phyloP scores from a whole-genome alignment of 1,139 yeast species.

The Debaryomycetaceae sp. region DNA sequence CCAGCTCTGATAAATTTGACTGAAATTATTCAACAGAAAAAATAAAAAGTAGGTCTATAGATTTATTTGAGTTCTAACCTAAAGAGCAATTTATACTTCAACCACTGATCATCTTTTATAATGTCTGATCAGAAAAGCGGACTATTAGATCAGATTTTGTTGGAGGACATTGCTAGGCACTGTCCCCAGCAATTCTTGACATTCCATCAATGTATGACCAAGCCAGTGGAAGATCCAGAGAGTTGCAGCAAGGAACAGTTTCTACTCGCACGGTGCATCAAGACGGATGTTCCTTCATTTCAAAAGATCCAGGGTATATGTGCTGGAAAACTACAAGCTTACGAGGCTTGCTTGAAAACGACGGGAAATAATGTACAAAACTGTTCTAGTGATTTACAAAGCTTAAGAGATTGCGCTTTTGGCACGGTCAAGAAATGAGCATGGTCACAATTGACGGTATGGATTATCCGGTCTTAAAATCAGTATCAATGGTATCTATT shows the following conservation, averaged over 20 bases:
- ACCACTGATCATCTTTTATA: neutral
- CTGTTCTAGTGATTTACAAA: slow-evolving; percentile 33
- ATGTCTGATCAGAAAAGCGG: slow-evolving; percentile 14
- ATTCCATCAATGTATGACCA: slow-evolving; percentile 61
- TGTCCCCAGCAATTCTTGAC: slow-evolving; percentile 65
- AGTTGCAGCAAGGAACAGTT: slow-evolving; percentile 51
- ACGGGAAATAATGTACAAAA: slow-evolving; percentile 31
- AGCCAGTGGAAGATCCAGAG: slow-evolving; percentile 41
- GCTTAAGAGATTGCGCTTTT: slow-evolving; percentile 37
- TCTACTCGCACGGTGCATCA: slow-evolving; percentile 54
- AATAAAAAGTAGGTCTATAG: neutral
- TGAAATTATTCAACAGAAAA: neutral
- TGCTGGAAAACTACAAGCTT: slow-evolving; percentile 49
- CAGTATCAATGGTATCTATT: neutral
- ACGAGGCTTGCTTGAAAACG: slow-evolving; percentile 55
- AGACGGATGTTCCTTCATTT: slow-evolving; percentile 58
- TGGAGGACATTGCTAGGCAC: slow-evolving; percentile 51
- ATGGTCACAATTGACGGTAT: neutral
- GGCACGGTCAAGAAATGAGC: slow-evolving; percentile 15
- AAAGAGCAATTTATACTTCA: neutral
- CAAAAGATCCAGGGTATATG: slow-evolving; percentile 60
- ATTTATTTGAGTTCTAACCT: neutral
- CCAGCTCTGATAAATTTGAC: neutral
- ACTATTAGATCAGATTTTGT: slow-evolving; percentile 27
- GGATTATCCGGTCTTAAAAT: neutral